These are phyloP conservation scores for Bathelium albidoporum DNA, from an alignment of 495 filamentous ascomycete species.

Conservation along the genomic window DNA sequence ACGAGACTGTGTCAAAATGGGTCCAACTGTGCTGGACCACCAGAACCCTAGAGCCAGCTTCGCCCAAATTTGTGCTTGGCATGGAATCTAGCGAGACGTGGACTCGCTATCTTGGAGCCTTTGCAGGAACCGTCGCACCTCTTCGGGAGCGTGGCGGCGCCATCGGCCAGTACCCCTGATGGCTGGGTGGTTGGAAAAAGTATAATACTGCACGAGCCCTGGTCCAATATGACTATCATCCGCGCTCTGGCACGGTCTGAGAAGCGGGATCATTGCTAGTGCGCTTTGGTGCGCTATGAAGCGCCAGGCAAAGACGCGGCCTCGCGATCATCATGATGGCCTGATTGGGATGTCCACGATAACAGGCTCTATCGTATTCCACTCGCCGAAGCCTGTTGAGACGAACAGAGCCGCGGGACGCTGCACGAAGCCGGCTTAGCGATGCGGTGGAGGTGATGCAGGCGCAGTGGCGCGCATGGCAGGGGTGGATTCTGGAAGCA, in stretches of 20 bases:
- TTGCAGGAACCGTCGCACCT: neutral
- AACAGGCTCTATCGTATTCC: neutral
- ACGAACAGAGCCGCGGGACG: neutral
- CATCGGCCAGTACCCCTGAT: neutral
- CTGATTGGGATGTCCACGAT: neutral
- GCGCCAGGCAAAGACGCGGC: neutral
- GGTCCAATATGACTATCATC: neutral
- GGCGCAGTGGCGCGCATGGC: neutral
- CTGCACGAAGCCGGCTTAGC: neutral
- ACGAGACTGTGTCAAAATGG: neutral
- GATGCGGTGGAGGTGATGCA: neutral
- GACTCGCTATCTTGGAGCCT: neutral
- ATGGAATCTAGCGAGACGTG: neutral
- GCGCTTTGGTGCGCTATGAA: neutral
- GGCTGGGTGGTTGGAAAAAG: neutral
- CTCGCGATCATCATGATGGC: neutral
- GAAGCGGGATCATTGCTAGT: neutral
- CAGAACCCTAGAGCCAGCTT: neutral
- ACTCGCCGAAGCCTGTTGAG: neutral
- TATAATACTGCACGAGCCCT: neutral
- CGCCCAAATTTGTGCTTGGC: neutral
- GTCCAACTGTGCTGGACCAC: neutral
- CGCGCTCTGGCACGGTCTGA: neutral
- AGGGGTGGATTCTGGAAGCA: neutral
- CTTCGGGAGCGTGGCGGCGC: neutral